Evolutionary conservation across 352 stramenopile genomes (phyloP), one percentile per base, ranked within the genome.

Genomic region (Phytopythium ostracodes): DNA sequence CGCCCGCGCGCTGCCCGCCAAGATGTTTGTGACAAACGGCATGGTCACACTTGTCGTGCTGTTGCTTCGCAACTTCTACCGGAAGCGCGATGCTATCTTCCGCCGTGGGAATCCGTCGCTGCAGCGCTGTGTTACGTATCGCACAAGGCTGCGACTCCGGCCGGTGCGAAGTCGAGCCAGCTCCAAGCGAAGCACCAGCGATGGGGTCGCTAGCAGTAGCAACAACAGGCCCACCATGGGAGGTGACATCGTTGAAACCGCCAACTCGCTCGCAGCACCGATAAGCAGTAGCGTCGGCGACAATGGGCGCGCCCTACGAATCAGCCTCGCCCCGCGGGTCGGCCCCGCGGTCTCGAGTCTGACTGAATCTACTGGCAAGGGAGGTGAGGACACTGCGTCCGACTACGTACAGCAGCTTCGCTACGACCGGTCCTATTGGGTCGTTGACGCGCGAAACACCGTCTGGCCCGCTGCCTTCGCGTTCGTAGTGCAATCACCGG

Each of bases 351-450:
- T 29, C n/a, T 17, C 22, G 4, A 51, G 20, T 4, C 2, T 51
- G 22, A 4, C n/a, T 20, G 10, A 0, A 18, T 7, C 6, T 8
- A 27, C 3, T 7, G 20, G n/a, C 9, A 27, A 1, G 5, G 15
- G 2, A 4, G 20, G 8, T 4, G 15, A 4, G 6, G 10, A 17
- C 11, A 22, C 44, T 2, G 44, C n/a, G 9, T 25, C 9, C 25
- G 8, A 15, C 38, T 63, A 47, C 20, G 14, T 67, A 27, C 59
- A 70, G 42, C 47, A 52, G 7, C 44, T 70, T 22, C 47, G 27
- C 9, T 66, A 60, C 44, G 47, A 60, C 24, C 54, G 44, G 12
- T 29, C 42, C 10, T 20, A 65, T 14, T 29, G 33, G 31, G 18
- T 35, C 7, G 29, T 70, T 17, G 53, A 63, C 33, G 27, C 53